Percentiles rank a stretch among this genome's conserved stretches.
phyloP scores from a whole-genome alignment of 1,139 yeast genomes.

The Blastobotrys serpentis region DNA sequence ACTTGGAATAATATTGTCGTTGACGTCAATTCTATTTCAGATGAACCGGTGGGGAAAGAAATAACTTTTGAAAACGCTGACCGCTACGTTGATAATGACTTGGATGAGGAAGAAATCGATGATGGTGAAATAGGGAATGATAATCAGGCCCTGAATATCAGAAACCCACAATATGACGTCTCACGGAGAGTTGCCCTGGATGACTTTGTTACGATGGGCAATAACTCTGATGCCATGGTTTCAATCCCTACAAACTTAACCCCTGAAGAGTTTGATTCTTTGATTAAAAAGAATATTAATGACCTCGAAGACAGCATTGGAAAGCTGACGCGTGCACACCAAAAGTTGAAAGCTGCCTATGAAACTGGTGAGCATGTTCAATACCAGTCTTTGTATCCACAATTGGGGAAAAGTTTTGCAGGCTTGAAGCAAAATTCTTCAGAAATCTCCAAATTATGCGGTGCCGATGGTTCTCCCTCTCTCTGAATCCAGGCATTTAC shows the following conservation, averaged over 20 bases:
- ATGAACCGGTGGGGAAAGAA: background rate
- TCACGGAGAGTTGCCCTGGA: background rate
- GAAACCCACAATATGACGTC: background rate
- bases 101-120: background rate
- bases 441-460: background rate
- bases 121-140: background rate
- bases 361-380: background rate
- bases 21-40: background rate
- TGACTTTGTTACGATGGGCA: background rate
- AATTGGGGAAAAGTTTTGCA: background rate
- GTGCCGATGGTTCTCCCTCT: background rate
- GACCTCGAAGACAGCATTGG: background rate
- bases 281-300: background rate
- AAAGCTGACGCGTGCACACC: background rate
- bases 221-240: background rate
- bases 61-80: background rate
- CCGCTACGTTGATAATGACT: background rate
- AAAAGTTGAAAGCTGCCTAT: background rate
- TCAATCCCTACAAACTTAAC: background rate
- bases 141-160: background rate
- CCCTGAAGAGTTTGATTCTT: background rate
- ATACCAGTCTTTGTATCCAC: background rate
- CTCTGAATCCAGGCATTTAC: too few species aligned
- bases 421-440: background rate
- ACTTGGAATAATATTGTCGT: background rate